Evolutionary conservation across 2,329 filamentous ascomycete species (phyloP).

Genomic region (Fusarium penzigii): DNA sequence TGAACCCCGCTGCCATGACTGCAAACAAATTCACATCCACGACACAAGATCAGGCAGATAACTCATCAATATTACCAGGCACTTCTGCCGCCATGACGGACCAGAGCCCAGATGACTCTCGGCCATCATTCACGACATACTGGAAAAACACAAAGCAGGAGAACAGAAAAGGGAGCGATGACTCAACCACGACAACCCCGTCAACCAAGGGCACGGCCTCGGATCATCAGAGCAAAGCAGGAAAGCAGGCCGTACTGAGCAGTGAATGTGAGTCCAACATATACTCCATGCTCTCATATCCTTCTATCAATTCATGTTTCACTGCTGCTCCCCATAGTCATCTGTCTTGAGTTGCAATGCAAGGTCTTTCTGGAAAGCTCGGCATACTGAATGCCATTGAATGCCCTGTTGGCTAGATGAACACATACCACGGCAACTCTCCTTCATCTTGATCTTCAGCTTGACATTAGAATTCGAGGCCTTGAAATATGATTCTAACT

Average conservation of each 20-base stretch:
- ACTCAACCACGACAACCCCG: conserved; percentile 1
- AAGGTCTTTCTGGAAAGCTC: neutral
- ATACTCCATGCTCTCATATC: neutral
- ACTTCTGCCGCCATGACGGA: conserved; percentile 3
- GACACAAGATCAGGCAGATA: neutral
- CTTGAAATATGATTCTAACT: neutral
- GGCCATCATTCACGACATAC: conserved; percentile 50
- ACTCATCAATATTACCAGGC: too few relatives aligned
- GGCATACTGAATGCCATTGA: neutral
- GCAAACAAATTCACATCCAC: neutral
- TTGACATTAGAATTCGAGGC: neutral
- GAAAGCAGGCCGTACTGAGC: conserved; percentile 6
- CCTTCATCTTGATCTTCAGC: neutral
- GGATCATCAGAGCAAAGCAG: conserved; percentile 10
- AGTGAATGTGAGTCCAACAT: conserved; percentile 28
- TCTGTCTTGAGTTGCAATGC: too few relatives aligned
- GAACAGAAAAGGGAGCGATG: conserved; percentile 10
- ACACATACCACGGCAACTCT: neutral
- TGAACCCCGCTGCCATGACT: conserved; percentile 1
- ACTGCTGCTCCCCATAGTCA: too few relatives aligned
- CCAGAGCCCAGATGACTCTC: conserved; percentile 5
- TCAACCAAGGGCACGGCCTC: conserved; percentile 4
- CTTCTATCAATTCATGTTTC: neutral
- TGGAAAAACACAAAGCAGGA: conserved; percentile 47
- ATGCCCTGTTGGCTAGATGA: neutral